Evolutionary conservation across 208 protist genomes (phyloP).

Genomic region (Eutreptiella sp.): DNA sequence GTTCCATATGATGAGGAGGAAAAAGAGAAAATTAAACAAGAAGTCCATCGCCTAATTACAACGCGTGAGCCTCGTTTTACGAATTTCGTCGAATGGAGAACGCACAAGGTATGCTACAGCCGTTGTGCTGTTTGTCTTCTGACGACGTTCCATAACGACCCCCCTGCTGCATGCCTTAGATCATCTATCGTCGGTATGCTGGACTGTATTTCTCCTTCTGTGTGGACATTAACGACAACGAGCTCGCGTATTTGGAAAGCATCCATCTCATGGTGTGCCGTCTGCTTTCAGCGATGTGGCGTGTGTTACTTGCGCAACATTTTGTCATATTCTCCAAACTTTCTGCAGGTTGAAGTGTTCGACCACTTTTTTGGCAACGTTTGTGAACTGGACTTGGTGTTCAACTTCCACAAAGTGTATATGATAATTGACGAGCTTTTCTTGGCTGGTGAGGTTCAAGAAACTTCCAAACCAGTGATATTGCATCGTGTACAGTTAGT

Average conservation of each 20-base stretch:
- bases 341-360: constrained; percentile 92
- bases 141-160: too few relatives aligned
- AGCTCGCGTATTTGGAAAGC: constrained; percentile 92
- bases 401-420: constrained; percentile 98
- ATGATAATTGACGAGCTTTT: constrained; percentile 98
- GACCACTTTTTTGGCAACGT: constrained; percentile 99
- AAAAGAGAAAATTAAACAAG: constrained; percentile 81
- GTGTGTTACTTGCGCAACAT: not conserved
- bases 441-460: constrained; percentile 94
- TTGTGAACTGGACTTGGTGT: constrained; percentile 99
- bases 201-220: constrained; percentile 99
- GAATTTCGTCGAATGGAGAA: constrained; percentile 90
- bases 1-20: constrained; percentile 84
- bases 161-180: too few relatives aligned
- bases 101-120: not conserved
- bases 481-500: constrained; percentile 78
- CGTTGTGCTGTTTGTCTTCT: not conserved
- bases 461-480: constrained; percentile 88
- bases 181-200: constrained; percentile 97
- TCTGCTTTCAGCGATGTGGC: constrained; percentile 27
- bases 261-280: constrained; percentile 98
- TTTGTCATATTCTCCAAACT: too few relatives aligned
- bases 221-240: constrained; percentile 96
- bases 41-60: constrained; percentile 92
- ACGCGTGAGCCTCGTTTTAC: constrained; percentile 82